These are phyloP conservation scores for Alternaria atra DNA, from an alignment of 2,329 filamentous ascomycete genomes.

Conservation along the genomic window DNA sequence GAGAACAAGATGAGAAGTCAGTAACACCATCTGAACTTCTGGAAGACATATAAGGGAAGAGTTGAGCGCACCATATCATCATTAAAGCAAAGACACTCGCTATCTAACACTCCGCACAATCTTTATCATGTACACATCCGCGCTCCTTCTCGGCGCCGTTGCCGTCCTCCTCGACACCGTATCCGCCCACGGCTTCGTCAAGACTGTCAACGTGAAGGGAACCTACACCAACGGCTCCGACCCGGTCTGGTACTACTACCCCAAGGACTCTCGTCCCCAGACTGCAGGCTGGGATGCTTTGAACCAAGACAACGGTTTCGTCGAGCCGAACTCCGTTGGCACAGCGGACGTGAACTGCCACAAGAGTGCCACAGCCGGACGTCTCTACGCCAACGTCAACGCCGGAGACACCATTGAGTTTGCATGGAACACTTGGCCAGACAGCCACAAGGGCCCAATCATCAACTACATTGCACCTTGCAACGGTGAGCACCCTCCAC, in stretches of 20 bases:
- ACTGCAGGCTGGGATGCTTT: conserved; percentile 48
- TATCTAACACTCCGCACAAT: neutral
- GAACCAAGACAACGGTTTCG: conserved; percentile 52
- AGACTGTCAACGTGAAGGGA: conserved; percentile 33
- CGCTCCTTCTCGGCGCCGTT: conserved; percentile 28
- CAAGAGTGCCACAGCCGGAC: conserved; percentile 48
- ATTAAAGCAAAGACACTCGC: conserved; percentile 1
- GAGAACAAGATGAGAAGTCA: neutral
- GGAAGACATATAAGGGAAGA: conserved; percentile 12
- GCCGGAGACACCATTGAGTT: conserved; percentile 47
- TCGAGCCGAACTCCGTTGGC: conserved; percentile 39
- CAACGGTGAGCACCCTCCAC: conserved; percentile 30
- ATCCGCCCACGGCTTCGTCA: conserved; percentile 46
- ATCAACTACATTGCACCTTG: conserved; percentile 52
- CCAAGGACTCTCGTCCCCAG: conserved; percentile 32
- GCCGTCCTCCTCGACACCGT: conserved; percentile 32
- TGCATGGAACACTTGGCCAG: conserved; percentile 50
- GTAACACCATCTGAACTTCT: neutral
- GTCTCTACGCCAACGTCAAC: conserved; percentile 45
- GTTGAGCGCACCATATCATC: neutral
- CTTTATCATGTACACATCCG: conserved; percentile 29
- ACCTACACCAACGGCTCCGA: conserved; percentile 41
- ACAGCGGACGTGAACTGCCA: conserved; percentile 51
- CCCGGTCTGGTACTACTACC: conserved; percentile 45
- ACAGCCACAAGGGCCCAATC: conserved; percentile 49